Percentiles rank a stretch among this genome's conserved stretches.
phyloP scores from a whole-genome alignment of 176 grass and related monocot species.

The Cenchrus fungigraminus region DNA sequence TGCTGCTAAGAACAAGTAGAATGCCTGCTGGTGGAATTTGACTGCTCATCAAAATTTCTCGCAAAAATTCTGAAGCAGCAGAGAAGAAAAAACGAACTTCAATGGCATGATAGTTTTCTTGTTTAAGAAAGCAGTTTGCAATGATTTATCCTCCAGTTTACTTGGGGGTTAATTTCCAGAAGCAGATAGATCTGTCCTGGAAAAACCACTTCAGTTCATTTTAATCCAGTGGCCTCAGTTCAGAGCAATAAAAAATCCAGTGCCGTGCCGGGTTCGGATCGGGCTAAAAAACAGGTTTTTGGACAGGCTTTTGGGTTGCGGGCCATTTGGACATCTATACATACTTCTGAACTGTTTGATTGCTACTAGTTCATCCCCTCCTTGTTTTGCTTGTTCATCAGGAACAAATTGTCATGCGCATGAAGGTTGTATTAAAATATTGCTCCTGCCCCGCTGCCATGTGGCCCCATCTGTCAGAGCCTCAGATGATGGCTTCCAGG shows the following conservation, averaged over 20 bases:
- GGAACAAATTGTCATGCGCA: not conserved
- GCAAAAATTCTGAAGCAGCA: not conserved
- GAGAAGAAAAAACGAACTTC: not conserved
- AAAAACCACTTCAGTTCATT: not conserved
- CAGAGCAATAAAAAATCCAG: not conserved
- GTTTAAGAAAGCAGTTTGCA: not conserved
- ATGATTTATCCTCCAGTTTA: not conserved
- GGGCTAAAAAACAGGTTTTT: no score
- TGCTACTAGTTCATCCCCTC: not conserved
- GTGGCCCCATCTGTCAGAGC: not conserved
- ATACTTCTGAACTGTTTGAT: not conserved
- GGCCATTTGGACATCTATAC: no score
- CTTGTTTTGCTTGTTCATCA: no score
- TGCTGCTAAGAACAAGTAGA: not conserved
- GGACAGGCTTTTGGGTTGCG: no score
- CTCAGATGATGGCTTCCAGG: slow-evolving; percentile 35
- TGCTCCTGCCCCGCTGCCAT: not conserved
- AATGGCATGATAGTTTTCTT: not conserved
- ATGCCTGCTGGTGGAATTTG: not conserved
- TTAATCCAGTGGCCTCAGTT: not conserved
- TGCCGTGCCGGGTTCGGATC: no score
- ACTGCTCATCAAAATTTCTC: not conserved
- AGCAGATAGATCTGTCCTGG: not conserved
- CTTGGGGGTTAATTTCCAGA: not conserved
- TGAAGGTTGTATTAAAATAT: not conserved